These are phyloP conservation scores for Phaeotremella fagi DNA, from an alignment of 768 basidiomycete species.

Conservation along the genomic window DNA sequence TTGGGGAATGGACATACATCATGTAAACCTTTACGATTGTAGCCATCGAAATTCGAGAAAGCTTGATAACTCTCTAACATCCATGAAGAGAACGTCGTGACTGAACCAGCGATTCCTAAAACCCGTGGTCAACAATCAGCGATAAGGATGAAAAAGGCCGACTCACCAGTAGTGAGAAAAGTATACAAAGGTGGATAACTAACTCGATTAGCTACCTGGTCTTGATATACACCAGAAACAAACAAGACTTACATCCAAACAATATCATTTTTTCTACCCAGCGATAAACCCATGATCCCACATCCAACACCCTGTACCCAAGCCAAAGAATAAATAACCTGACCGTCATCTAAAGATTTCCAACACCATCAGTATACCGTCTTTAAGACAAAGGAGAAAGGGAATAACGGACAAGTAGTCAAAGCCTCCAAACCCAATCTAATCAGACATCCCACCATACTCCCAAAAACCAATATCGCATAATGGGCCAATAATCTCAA, in stretches of 20 bases:
- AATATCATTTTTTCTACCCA: conserved; percentile 68
- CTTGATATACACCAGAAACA: too few relatives aligned
- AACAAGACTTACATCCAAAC: conserved; percentile 61
- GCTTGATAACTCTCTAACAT: conserved; percentile 80
- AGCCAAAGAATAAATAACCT: conserved; percentile 71
- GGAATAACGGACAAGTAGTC: conserved; percentile 53
- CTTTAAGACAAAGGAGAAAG: not conserved
- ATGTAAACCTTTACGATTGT: conserved; percentile 61
- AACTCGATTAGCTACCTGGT: too few relatives aligned
- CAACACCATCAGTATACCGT: not conserved
- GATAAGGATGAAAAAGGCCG: not conserved
- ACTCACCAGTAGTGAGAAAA: conserved; percentile 74
- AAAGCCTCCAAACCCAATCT: conserved; percentile 74
- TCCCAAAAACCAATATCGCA: conserved; percentile 56
- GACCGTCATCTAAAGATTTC: conserved; percentile 55
- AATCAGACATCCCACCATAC: conserved; percentile 79
- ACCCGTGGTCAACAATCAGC: not conserved
- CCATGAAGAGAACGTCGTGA: conserved; percentile 97
- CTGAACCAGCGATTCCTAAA: conserved; percentile 84
- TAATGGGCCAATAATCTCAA: conserved; percentile 35
- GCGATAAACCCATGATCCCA: conserved; percentile 77
- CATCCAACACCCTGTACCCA: conserved; percentile 87
- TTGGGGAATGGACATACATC: too few relatives aligned
- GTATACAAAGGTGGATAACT: conserved; percentile 88
- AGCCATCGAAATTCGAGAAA: conserved; percentile 66